Conservation (phyloP, 768 basidiomycete species). For the Collybia sordida region DNA sequence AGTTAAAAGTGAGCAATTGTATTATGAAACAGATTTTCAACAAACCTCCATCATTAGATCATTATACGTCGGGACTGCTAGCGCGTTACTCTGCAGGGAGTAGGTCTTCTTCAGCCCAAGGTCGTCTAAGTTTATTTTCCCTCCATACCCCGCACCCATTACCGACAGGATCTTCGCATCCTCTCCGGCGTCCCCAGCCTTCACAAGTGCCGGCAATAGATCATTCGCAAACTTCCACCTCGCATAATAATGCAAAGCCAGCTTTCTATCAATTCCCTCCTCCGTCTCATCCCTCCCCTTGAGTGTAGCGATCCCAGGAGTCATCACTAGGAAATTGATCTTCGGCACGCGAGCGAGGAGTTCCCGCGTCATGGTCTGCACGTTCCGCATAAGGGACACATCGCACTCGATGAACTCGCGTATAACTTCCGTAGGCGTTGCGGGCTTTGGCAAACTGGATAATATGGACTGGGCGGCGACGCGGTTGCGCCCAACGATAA, state of each 20-base stretch:
- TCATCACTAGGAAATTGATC: constrained; percentile 53
- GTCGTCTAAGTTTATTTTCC: constrained; percentile 43
- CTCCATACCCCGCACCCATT: constrained; percentile 31
- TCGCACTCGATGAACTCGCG: constrained; percentile 58
- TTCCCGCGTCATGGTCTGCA: constrained; percentile 29
- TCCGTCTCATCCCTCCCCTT: constrained; percentile 38
- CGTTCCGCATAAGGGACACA: constrained; percentile 50
- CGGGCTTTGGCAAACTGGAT: constrained; percentile 35
- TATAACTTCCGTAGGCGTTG: constrained; percentile 8
- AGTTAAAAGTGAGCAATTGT: not conserved
- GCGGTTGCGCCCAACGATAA: constrained; percentile 53
- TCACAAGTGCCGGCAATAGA: constrained; percentile 41
- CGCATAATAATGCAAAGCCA: constrained; percentile 45
- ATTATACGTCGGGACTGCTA: constrained; percentile 41
- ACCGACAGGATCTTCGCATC: constrained; percentile 51
- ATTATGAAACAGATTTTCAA: not conserved
- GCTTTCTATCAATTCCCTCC: constrained; percentile 44
- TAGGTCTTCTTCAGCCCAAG: constrained; percentile 46
- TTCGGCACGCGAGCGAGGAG: constrained; percentile 35
- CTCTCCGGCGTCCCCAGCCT: constrained; percentile 44
- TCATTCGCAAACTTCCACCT: constrained; percentile 51
- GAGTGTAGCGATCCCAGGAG: constrained; percentile 40
- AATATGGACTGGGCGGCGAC: constrained; percentile 48
- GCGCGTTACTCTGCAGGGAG: too few relatives aligned
- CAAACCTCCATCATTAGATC: constrained; percentile 54